Percentiles rank a stretch among this genome's conserved stretches.
Conservation (phyloP, 352 stramenopile species). For the Globisporangium solare region DNA sequence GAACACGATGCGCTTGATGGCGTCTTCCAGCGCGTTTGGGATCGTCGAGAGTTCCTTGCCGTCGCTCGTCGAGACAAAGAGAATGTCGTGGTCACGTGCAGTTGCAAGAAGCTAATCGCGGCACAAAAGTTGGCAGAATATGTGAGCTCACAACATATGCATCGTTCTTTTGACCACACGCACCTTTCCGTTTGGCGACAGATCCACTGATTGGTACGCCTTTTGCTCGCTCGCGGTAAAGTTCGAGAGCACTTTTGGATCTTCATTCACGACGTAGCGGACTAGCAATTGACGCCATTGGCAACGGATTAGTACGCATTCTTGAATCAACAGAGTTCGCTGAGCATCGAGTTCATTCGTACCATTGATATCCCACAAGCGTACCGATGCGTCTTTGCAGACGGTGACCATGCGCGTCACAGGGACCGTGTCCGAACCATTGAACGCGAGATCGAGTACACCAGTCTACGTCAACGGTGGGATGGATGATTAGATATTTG, state of each 20-base stretch:
- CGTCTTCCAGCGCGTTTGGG: constrained; percentile 53
- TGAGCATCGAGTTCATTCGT: background rate
- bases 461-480: constrained; percentile 37
- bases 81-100: constrained; percentile 43
- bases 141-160: background rate
- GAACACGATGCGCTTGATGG: constrained; percentile 60
- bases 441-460: constrained; percentile 71
- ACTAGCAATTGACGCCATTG: constrained; percentile 29
- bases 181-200: constrained; percentile 68
- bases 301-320: background rate
- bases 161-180: background rate
- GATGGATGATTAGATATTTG: background rate
- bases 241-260: constrained; percentile 60
- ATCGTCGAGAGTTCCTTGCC: constrained; percentile 47
- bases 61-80: constrained; percentile 54
- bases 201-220: constrained; percentile 54
- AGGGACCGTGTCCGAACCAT: constrained; percentile 62
- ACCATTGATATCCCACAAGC: constrained; percentile 83
- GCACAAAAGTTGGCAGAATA: background rate
- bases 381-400: constrained; percentile 73
- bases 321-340: background rate
- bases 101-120: constrained; percentile 44
- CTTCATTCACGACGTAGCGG: constrained; percentile 72
- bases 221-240: constrained; percentile 56
- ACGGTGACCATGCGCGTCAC: constrained; percentile 73